These are phyloP conservation scores for Pleurotus eryngii DNA, from an alignment of 768 basidiomycete genomes.

Conservation along the genomic window DNA sequence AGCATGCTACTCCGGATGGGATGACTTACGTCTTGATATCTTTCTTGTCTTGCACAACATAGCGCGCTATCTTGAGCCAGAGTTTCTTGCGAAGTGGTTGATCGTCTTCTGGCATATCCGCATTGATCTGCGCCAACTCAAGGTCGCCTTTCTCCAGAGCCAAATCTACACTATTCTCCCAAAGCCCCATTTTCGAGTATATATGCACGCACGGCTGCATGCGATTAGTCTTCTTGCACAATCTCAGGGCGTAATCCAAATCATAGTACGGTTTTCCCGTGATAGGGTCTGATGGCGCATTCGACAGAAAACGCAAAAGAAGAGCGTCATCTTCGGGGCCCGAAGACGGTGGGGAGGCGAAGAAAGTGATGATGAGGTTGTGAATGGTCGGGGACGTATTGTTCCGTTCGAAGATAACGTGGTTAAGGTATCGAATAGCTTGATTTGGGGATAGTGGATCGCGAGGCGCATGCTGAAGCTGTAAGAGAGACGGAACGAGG, in stretches of 20 bases:
- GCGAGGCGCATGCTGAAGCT: slow-evolving; percentile 67
- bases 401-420: slow-evolving; percentile 77
- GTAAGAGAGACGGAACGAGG: slow-evolving; percentile 86
- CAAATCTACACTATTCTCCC: slow-evolving; percentile 94
- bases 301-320: slow-evolving; percentile 77
- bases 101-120: slow-evolving; percentile 93
- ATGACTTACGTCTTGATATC: slow-evolving; percentile 91
- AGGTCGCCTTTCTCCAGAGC: slow-evolving; percentile 93
- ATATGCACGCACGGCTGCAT: slow-evolving; percentile 93
- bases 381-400: slow-evolving; percentile 86
- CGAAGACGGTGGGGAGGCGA: slow-evolving; percentile 50
- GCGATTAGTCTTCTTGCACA: slow-evolving; percentile 81
- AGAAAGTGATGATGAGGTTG: slow-evolving; percentile 89
- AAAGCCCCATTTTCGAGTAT: slow-evolving; percentile 96
- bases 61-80: slow-evolving; percentile 98
- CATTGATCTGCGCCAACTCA: slow-evolving; percentile 92
- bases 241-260: slow-evolving; percentile 90
- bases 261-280: slow-evolving; percentile 92
- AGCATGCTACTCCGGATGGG: neutral
- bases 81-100: slow-evolving; percentile 83
- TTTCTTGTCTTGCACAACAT: slow-evolving; percentile 96
- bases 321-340: slow-evolving; percentile 65
- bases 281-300: slow-evolving; percentile 76
- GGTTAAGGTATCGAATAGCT: slow-evolving; percentile 84
- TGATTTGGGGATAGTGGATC: slow-evolving; percentile 79